phyloP scores from a whole-genome alignment of 2,329 filamentous ascomycete species.

The Sporothrix globosa region DNA sequence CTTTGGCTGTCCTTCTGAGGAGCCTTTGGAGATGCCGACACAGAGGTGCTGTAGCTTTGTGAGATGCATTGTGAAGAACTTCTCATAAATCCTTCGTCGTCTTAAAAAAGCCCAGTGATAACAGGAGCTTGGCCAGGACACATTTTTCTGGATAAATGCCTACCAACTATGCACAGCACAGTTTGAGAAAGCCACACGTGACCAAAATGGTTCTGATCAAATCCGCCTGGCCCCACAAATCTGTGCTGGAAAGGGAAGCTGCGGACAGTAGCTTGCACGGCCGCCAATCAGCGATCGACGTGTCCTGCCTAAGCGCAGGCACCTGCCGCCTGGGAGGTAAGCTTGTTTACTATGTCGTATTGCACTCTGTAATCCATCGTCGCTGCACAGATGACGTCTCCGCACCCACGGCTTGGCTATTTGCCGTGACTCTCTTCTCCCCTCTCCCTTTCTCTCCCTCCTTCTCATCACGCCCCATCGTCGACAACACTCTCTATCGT shows the following conservation, averaged over 20 bases:
- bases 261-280: constrained; percentile 1
- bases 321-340: constrained; percentile 25
- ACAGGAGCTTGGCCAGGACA: background rate
- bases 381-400: constrained; percentile 26
- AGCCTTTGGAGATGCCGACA: background rate
- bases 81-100: background rate
- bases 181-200: background rate
- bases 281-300: constrained; percentile 24
- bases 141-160: background rate
- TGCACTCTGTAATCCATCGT: constrained; percentile 13
- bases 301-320: constrained; percentile 24
- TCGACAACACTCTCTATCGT: background rate
- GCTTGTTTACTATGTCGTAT: constrained; percentile 3
- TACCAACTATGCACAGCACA: background rate
- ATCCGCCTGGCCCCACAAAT: constrained; percentile 7
- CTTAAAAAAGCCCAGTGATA: background rate
- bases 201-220: background rate
- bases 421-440: background rate
- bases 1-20: background rate
- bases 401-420: constrained; percentile 22
- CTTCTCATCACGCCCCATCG: constrained; percentile 14
- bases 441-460: background rate
- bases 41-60: no score
- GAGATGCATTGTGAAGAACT: no score
- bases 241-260: constrained; percentile 14